Percentiles rank a stretch among this genome's conserved stretches.
Evolutionary conservation across 2,329 filamentous ascomycete species (phyloP).

Genomic region (Colletotrichum karsti): DNA sequence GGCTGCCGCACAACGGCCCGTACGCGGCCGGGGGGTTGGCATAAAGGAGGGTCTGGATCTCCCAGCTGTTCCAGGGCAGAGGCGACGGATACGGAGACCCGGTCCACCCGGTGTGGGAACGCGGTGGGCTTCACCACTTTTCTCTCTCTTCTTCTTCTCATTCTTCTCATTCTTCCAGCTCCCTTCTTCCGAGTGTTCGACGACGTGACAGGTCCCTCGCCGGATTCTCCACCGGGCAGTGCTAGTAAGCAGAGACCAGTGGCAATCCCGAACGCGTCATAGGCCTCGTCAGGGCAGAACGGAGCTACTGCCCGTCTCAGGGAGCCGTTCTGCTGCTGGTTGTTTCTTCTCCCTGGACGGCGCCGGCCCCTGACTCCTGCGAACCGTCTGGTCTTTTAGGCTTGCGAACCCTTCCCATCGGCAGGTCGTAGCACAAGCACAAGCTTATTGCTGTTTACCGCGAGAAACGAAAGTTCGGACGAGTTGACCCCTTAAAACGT

Average conservation of each 20-base stretch:
- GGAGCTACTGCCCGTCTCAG: background rate
- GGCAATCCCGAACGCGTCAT: constrained; percentile 25
- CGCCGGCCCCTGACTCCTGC: background rate
- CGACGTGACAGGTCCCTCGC: too few relatives aligned
- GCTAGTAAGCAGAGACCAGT: constrained; percentile 1
- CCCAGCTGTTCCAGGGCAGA: constrained; percentile 10
- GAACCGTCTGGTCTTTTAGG: background rate
- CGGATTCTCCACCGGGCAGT: constrained; percentile 18
- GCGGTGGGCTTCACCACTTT: background rate
- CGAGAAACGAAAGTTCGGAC: background rate
- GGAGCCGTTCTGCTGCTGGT: background rate
- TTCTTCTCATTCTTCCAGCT: background rate
- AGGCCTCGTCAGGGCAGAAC: constrained; percentile 22
- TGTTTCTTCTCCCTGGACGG: background rate
- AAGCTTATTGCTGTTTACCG: background rate
- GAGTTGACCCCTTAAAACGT: background rate
- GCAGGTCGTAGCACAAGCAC: background rate
- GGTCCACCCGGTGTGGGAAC: constrained; percentile 20
- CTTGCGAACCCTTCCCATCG: background rate
- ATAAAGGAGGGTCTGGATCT: constrained; percentile 3
- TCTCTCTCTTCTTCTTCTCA: background rate
- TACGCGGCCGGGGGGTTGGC: background rate
- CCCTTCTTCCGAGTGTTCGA: too few relatives aligned
- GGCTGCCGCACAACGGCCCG: constrained; percentile 22
- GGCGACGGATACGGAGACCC: background rate